Evolutionary conservation across 768 basidiomycete genomes (phyloP).

Genomic region (Grammothele lineata): DNA sequence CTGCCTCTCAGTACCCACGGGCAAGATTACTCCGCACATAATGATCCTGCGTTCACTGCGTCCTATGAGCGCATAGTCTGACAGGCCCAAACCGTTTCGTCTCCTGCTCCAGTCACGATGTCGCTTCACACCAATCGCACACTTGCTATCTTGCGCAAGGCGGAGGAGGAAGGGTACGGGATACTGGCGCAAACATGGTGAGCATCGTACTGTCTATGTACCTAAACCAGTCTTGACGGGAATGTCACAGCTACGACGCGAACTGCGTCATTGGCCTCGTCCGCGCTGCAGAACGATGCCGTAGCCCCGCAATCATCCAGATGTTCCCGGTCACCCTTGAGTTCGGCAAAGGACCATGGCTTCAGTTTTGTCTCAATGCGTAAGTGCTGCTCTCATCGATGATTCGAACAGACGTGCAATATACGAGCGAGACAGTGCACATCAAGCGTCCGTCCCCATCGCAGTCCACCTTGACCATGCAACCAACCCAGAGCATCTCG

Average conservation of each 20-base stretch:
- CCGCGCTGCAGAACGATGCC: constrained; percentile 42
- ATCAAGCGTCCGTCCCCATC: constrained; percentile 44
- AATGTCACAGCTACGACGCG: constrained; percentile 36
- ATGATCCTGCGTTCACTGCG: too few species aligned
- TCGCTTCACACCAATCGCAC: constrained; percentile 31
- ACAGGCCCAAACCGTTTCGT: too few species aligned
- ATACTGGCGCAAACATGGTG: constrained; percentile 41
- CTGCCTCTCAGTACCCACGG: too few species aligned
- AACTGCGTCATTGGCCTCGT: constrained; percentile 42
- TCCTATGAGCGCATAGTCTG: too few species aligned
- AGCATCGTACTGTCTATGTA: not conserved
- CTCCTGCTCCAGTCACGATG: too few species aligned
- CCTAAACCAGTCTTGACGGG: too few species aligned
- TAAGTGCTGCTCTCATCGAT: constrained; percentile 13
- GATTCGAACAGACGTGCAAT: not conserved
- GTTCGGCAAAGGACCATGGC: constrained; percentile 43
- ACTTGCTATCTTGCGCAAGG: constrained; percentile 36
- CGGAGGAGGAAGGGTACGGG: constrained; percentile 41
- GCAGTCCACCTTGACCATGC: constrained; percentile 48
- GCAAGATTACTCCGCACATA: too few species aligned
- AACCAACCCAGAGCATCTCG: constrained; percentile 41
- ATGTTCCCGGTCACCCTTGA: constrained; percentile 43
- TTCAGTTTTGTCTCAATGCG: constrained; percentile 41
- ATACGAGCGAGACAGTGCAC: constrained; percentile 28
- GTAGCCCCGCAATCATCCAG: constrained; percentile 42